phyloP scores from a whole-genome alignment of 176 grass and related monocot species.

The Triticum turgidum region DNA sequence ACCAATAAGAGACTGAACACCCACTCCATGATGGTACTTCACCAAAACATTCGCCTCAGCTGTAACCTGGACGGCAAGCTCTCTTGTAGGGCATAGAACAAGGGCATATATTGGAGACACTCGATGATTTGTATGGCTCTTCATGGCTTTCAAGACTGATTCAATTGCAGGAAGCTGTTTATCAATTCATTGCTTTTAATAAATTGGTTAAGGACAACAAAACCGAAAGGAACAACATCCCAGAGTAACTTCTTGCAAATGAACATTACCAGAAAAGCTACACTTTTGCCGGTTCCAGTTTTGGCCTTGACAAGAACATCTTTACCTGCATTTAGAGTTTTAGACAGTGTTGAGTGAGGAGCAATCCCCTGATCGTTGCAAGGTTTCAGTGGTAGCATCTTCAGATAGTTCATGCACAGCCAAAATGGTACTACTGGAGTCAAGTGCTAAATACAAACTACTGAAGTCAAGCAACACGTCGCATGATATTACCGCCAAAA shows the following conservation, averaged over 20 bases:
- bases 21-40: conserved; percentile 79
- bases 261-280: conserved; percentile 85
- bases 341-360: neutral
- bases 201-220: conserved; percentile 31
- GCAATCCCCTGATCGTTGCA: neutral
- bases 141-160: conserved; percentile 77
- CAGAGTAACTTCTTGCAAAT: conserved; percentile 17
- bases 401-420: conserved; percentile 9
- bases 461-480: neutral
- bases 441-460: conserved; percentile 8
- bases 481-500: neutral
- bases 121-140: conserved; percentile 55
- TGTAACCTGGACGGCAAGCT: conserved; percentile 85
- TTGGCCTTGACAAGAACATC: conserved; percentile 92
- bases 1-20: conserved; percentile 89
- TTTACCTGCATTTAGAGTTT: conserved; percentile 53
- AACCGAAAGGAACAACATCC: conserved; percentile 20
- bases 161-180: conserved; percentile 99
- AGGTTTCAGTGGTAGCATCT: neutral
- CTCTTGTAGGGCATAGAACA: conserved; percentile 88
- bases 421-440: neutral
- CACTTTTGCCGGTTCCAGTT: conserved; percentile 92
- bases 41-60: conserved; percentile 86
- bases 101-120: conserved; percentile 79
- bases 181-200: conserved; percentile 49